phyloP scores from a whole-genome alignment of 768 basidiomycete genomes.

The Rhodotorula toruloides region DNA sequence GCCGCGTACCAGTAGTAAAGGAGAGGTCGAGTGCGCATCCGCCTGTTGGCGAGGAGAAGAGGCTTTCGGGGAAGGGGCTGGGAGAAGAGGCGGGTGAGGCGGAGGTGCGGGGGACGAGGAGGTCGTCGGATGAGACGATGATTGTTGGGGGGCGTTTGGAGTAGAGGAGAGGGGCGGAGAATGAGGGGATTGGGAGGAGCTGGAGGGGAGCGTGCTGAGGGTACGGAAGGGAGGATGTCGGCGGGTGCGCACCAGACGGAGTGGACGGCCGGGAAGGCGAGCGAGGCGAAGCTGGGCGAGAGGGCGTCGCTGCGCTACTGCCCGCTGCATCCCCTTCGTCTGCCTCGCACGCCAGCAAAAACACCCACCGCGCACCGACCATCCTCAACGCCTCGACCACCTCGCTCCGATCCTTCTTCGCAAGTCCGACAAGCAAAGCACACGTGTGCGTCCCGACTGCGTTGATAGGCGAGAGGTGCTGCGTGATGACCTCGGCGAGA shows the following conservation, averaged over 20 bases:
- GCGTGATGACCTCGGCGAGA: conserved; percentile 36
- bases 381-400: conserved; percentile 29
- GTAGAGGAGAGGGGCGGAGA: conserved; percentile 24
- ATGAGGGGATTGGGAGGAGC: conserved; percentile 17
- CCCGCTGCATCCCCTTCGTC: neutral
- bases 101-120: neutral
- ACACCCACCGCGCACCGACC: conserved; percentile 36
- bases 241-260: conserved; percentile 10
- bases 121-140: conserved; percentile 26
- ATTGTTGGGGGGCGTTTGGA: conserved; percentile 28
- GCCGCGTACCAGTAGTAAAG: neutral
- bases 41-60: conserved; percentile 26
- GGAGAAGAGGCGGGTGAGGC: too few species aligned
- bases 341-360: conserved; percentile 27
- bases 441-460: conserved; percentile 36
- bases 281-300: neutral
- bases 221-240: conserved; percentile 25
- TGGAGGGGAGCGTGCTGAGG: conserved; percentile 23
- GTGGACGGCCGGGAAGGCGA: neutral
- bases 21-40: conserved; percentile 25
- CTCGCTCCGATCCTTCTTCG: conserved; percentile 15
- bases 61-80: conserved; percentile 18
- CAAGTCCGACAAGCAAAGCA: conserved; percentile 27
- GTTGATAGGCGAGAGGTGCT: conserved; percentile 40
- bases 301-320: neutral